Percentiles rank a stretch among this genome's conserved stretches.
Evolutionary conservation across 2,329 filamentous ascomycete genomes (phyloP).

Genomic region (Aureobasidium sp.): DNA sequence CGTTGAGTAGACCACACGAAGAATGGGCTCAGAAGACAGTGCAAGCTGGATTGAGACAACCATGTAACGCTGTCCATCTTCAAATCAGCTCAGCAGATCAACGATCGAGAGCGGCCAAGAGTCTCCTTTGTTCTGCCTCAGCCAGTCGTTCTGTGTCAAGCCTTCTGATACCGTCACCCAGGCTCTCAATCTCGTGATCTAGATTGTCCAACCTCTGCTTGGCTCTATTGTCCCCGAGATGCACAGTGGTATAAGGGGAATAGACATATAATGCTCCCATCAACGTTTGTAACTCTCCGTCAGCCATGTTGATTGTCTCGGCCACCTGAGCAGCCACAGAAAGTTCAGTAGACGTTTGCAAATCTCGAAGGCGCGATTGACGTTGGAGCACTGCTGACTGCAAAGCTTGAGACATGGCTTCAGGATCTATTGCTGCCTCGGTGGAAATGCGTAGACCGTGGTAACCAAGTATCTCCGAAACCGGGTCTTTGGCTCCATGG

Average conservation of each 20-base stretch:
- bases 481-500: conserved; percentile 22
- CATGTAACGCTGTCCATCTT: too few species aligned
- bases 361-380: conserved; percentile 28
- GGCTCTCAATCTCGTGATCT: conserved; percentile 32
- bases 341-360: conserved; percentile 29
- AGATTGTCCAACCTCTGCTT: conserved; percentile 30
- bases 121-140: conserved; percentile 19
- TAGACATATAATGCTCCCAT: conserved; percentile 33
- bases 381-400: conserved; percentile 28
- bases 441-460: conserved; percentile 22
- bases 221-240: conserved; percentile 21
- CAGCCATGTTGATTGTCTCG: conserved; percentile 31
- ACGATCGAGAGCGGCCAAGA: conserved; percentile 7
- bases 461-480: conserved; percentile 24
- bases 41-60: too few species aligned
- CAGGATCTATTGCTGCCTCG: neutral
- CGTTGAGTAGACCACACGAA: neutral
- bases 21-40: too few species aligned
- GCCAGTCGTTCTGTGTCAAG: conserved; percentile 26
- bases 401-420: conserved; percentile 19
- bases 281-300: conserved; percentile 32
- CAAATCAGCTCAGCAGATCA: neutral
- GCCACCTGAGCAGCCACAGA: conserved; percentile 30
- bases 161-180: conserved; percentile 32
- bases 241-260: conserved; percentile 19